phyloP scores from a whole-genome alignment of 1,139 yeast species.

The Spathaspora sp. region DNA sequence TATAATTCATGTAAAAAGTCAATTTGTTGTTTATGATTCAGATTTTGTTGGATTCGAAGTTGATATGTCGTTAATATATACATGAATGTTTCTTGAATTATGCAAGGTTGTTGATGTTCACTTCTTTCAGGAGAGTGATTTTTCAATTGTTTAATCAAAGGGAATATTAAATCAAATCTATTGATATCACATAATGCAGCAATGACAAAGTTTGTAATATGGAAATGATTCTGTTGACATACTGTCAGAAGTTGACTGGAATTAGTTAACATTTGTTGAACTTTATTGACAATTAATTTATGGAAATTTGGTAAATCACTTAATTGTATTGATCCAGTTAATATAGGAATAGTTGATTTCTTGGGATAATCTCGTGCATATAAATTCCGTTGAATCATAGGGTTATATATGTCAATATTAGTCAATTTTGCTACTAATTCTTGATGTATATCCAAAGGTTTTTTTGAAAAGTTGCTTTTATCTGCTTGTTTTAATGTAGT shows the following conservation, averaged over 20 bases:
- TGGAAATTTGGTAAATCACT: slow-evolving; percentile 35
- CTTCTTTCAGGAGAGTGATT: neutral
- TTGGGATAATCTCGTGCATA: slow-evolving; percentile 17
- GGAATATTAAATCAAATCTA: slow-evolving; percentile 25
- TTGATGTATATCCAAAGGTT: slow-evolving; percentile 21
- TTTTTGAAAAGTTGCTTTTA: slow-evolving; percentile 10
- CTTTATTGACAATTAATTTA: slow-evolving; percentile 19
- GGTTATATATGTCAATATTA: slow-evolving; percentile 22
- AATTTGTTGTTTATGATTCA: neutral
- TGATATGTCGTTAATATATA: neutral
- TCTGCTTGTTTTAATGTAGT: neutral
- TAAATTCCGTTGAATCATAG: slow-evolving; percentile 28
- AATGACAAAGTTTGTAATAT: slow-evolving; percentile 20
- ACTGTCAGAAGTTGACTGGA: neutral
- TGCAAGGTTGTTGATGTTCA: neutral
- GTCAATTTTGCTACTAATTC: slow-evolving; percentile 12
- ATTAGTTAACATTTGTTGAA: slow-evolving; percentile 14
- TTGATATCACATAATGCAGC: slow-evolving; percentile 28
- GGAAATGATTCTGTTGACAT: neutral
- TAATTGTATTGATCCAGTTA: slow-evolving; percentile 26
- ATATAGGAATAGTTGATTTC: slow-evolving; percentile 19
- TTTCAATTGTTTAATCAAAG: slow-evolving; percentile 7
- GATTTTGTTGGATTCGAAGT: neutral
- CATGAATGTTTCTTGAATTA: slow-evolving; percentile 7
- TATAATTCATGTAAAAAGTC: neutral